These are phyloP conservation scores for Galerina marginata DNA, from an alignment of 768 basidiomycete species.

Conservation along the genomic window DNA sequence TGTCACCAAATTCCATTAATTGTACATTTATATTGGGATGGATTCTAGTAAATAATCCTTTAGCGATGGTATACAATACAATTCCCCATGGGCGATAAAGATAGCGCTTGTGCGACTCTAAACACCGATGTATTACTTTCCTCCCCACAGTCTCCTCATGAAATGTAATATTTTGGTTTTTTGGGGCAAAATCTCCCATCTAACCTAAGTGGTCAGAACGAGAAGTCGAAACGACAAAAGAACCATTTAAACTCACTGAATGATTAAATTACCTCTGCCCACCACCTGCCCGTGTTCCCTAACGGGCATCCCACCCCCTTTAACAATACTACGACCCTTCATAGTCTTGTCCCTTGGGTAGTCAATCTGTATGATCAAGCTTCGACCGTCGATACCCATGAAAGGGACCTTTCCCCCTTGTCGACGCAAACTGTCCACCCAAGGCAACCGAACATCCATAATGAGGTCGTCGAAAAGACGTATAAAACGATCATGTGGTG, in stretches of 20 bases:
- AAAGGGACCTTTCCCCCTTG: constrained; percentile 57
- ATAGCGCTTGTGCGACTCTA: constrained; percentile 4
- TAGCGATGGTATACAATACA: constrained; percentile 5
- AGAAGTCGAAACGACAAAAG: constrained; percentile 1
- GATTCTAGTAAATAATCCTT: not conserved
- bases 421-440: constrained; percentile 53
- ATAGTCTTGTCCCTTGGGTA: constrained; percentile 55
- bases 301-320: constrained; percentile 75
- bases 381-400: constrained; percentile 62
- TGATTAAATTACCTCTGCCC: constrained; percentile 66
- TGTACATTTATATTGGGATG: not conserved
- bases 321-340: constrained; percentile 54
- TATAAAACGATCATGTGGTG: constrained; percentile 60
- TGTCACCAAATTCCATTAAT: not conserved
- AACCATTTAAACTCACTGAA: constrained; percentile 52
- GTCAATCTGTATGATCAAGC: constrained; percentile 55
- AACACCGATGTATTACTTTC: constrained; percentile 12
- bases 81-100: constrained; percentile 18
- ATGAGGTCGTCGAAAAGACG: constrained; percentile 63
- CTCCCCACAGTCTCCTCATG: constrained; percentile 33
- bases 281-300: constrained; percentile 54
- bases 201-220: constrained; percentile 17
- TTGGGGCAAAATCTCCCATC: constrained; percentile 46
- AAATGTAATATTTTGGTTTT: constrained; percentile 35
- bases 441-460: constrained; percentile 59